phyloP scores from a whole-genome alignment of 2,329 filamentous ascomycete species.

The Trichoderma sp. region DNA sequence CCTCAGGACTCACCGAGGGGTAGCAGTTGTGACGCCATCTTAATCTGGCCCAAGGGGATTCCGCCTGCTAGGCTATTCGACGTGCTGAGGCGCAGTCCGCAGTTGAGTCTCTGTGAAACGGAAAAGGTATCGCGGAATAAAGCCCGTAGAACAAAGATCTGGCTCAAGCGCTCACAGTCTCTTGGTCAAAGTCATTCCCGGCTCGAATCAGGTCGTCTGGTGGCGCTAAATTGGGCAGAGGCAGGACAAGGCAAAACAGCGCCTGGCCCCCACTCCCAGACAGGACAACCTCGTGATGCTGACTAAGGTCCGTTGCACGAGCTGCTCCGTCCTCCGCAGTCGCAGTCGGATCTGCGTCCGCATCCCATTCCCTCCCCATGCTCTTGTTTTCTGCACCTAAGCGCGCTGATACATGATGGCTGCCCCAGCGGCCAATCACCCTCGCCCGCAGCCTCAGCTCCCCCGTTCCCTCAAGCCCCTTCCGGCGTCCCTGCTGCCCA shows the following conservation, averaged over 20 bases:
- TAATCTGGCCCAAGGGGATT: constrained; percentile 29
- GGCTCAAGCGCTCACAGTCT: background rate
- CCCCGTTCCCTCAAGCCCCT: background rate
- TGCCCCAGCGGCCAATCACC: constrained; percentile 27
- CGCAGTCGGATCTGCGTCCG: too few species aligned
- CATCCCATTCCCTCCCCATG: background rate
- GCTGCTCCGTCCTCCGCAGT: too few species aligned
- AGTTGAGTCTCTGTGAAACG: too few species aligned
- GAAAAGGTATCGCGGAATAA: too few species aligned
- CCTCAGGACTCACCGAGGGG: constrained; percentile 60
- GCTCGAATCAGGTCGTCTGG: constrained; percentile 3
- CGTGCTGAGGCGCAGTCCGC: background rate
- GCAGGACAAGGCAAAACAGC: constrained; percentile 11
- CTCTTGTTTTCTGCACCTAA: constrained; percentile 8
- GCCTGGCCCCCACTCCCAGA: constrained; percentile 35
- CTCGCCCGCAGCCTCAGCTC: constrained; percentile 13
- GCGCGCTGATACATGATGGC: constrained; percentile 25
- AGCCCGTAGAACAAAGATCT: background rate
- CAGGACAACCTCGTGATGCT: constrained; percentile 35
- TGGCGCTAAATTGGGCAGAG: constrained; percentile 1
- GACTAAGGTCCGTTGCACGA: constrained; percentile 39
- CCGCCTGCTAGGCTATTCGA: background rate
- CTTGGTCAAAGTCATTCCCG: constrained; percentile 10
- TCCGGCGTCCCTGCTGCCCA: constrained; percentile 19
- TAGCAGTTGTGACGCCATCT: constrained; percentile 73